phyloP scores from a whole-genome alignment of 163 green algal genomes.

The Scenedesmus sp. region DNA sequence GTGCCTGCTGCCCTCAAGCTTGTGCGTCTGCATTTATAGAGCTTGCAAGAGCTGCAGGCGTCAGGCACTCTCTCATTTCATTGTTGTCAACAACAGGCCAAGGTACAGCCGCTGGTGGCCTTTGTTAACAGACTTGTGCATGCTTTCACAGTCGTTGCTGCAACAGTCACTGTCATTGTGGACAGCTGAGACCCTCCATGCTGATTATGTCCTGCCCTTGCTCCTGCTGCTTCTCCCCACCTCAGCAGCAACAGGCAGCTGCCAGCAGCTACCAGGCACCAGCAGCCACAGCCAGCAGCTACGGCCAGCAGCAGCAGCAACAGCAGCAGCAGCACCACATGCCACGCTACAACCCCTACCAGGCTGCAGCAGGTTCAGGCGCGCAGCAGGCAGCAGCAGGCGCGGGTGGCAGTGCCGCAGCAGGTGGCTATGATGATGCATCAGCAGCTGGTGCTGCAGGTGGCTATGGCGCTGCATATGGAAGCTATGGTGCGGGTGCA shows the following conservation, averaged over 20 bases:
- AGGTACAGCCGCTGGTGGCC: no score
- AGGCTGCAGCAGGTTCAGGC: neutral
- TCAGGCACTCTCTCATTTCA: no score
- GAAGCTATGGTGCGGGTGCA: constrained; percentile 11
- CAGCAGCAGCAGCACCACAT: constrained; percentile 32
- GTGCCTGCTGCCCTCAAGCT: neutral
- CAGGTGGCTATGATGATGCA: constrained; percentile 40
- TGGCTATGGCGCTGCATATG: neutral
- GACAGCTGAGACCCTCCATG: neutral
- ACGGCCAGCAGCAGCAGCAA: constrained; percentile 45
- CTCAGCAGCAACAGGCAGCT: constrained; percentile 36
- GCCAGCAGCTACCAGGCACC: constrained; percentile 32
- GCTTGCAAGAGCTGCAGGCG: no score
- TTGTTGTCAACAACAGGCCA: no score
- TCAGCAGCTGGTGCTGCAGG: constrained; percentile 35
- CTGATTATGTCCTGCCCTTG: neutral
- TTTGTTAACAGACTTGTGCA: no score
- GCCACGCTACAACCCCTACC: constrained; percentile 48
- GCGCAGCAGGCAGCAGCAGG: neutral
- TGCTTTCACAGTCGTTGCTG: no score
- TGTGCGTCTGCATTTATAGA: no score
- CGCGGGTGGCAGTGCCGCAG: neutral
- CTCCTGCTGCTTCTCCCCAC: neutral
- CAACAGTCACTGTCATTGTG: neutral
- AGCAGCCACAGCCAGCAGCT: constrained; percentile 8